Percentiles rank a stretch among this genome's conserved stretches.
Conservation (phyloP, 441 rosid genomes). For the Gossypium davidsonii region DNA sequence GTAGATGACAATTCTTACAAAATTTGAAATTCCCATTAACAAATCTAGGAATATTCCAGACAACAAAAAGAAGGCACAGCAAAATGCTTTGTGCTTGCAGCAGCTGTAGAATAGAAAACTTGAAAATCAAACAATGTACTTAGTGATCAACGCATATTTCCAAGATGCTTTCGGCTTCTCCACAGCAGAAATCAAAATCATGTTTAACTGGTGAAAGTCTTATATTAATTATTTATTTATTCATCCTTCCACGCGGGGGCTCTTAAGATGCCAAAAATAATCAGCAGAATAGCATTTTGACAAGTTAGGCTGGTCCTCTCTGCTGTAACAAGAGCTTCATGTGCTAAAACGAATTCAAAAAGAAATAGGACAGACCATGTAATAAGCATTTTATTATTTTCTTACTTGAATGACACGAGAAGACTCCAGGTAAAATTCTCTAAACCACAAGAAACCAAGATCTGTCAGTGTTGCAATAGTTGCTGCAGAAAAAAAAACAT, state of each 20-base stretch:
- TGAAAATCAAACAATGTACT: background rate
- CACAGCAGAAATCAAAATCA: background rate
- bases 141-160: background rate
- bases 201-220: background rate
- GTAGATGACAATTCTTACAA: background rate
- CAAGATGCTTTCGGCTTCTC: background rate
- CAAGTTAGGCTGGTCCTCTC: background rate
- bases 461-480: slow-evolving; percentile 80
- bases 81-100: background rate
- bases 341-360: slow-evolving; percentile 12
- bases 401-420: slow-evolving; percentile 98
- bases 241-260: background rate
- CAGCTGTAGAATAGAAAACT: background rate
- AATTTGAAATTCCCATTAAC: background rate
- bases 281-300: background rate
- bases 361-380: background rate
- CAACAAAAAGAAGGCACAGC: background rate
- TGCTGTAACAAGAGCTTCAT: slow-evolving; percentile 2
- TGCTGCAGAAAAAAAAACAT: slow-evolving; percentile 46
- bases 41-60: background rate
- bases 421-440: slow-evolving; percentile 99
- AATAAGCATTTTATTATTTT: slow-evolving; percentile 9
- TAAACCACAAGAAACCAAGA: slow-evolving; percentile 97
- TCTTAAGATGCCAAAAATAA: slow-evolving; percentile 1
- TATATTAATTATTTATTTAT: background rate